phyloP scores from a whole-genome alignment of 1,284 basidiomycete genomes.

The Kalmanozyma brasiliensis region DNA sequence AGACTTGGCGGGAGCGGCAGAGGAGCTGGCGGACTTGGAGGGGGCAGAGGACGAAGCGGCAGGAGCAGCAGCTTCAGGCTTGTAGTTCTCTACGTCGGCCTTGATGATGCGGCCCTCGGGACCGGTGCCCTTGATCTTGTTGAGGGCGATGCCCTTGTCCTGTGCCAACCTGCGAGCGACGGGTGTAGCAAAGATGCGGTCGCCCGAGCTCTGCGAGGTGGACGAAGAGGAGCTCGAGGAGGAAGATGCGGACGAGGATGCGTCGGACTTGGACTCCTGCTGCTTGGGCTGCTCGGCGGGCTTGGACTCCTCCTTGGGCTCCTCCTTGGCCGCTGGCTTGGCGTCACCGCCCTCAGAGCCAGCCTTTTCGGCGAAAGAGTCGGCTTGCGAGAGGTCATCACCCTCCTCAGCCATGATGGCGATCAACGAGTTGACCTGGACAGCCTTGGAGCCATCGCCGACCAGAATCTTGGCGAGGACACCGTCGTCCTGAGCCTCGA shows the following conservation, averaged over 20 bases:
- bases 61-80: conserved; percentile 57
- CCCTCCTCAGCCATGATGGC: conserved; percentile 69
- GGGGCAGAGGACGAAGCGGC: conserved; percentile 31
- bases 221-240: conserved; percentile 26
- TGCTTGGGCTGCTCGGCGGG: conserved; percentile 52
- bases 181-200: conserved; percentile 86
- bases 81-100: conserved; percentile 90
- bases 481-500: conserved; percentile 70
- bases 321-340: conserved; percentile 63
- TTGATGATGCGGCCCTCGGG: conserved; percentile 93
- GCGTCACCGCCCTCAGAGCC: conserved; percentile 58
- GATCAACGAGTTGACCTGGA: conserved; percentile 68
- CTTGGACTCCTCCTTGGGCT: conserved; percentile 51
- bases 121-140: conserved; percentile 91
- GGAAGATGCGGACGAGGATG: conserved; percentile 26
- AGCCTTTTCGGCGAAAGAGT: conserved; percentile 77
- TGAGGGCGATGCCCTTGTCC: conserved; percentile 90
- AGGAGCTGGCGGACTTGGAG: conserved; percentile 22
- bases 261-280: conserved; percentile 39
- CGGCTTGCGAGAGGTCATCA: conserved; percentile 73
- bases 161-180: conserved; percentile 96
- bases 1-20: conserved; percentile 32
- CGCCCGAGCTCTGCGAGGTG: conserved; percentile 45
- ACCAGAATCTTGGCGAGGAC: conserved; percentile 69
- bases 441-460: conserved; percentile 63